Base-by-base conservation (phyloP, 2,329 filamentous ascomycete genomes). In the Beauveria asiatica region DNA sequence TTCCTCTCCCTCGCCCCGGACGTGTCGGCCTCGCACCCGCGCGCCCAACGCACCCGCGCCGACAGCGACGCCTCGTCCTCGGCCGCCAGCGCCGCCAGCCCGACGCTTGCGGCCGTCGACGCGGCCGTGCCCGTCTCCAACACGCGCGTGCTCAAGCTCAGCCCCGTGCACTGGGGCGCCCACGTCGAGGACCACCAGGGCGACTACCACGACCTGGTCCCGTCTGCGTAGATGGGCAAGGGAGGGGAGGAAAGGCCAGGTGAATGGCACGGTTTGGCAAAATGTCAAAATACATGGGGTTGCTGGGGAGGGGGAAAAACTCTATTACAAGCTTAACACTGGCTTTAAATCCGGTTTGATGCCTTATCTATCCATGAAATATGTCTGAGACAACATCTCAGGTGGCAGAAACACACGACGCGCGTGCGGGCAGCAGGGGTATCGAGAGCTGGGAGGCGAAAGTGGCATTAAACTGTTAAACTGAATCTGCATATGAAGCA, bases 91-190 rank as follows among this genome's bases (percentile, higher is more conserved):
- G 67, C 9, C 27, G 23, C 7, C 48, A 62, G 57, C 57, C 57
- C 70, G 62, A 67, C 70, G 53, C 64, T 64, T 19, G 61, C 67
- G 49, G 59, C 71, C 57, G 59, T 66, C 78, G 81, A 69, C 81
- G 83, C 72, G 64, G 72, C 68, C 66, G 76, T 72, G 67, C 63
- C 60, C 66, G 68, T 65, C 60, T 70, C 75, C 63, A 73, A 75
- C 65, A 77, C 78, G 61, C 56, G 61, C 33, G 81, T 87, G 71
- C 79, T 87, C 65, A 86, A 85, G 76, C 81, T 87, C 61, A 81
- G 82, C 25, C 83, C 83, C 39, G 83, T 86, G 62, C 82, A 86
- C 78, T 85, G 78, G 72, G 84, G 84, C 65, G 83, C 82, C 76
- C 80, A 83, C 71, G 73, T 74, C 23, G 82, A 77, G 63, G 81